These are phyloP conservation scores for Rhododendron mucronatum DNA, from an alignment of 148 eudicot genomes.

Conservation along the genomic window DNA sequence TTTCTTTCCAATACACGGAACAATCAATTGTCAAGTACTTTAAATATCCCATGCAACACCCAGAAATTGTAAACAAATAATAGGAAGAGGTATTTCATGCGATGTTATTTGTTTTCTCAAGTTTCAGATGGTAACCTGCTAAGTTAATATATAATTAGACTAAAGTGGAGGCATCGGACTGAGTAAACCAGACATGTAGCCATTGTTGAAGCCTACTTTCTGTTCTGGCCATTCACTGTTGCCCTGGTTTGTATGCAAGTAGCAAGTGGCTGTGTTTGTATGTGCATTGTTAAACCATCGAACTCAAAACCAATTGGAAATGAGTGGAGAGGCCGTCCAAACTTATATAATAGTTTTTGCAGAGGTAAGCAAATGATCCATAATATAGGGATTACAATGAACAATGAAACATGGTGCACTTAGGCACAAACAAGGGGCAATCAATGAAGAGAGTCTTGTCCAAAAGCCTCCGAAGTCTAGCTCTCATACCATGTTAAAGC, in stretches of 20 bases:
- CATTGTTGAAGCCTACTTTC: neutral
- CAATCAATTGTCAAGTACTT: neutral
- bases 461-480: too few species aligned
- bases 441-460: too few species aligned
- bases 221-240: neutral
- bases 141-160: neutral
- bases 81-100: neutral
- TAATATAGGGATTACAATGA: neutral
- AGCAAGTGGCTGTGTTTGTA: neutral
- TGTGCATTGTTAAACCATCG: neutral
- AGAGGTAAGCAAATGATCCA: neutral
- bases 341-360: too few species aligned
- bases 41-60: neutral
- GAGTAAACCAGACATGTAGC: neutral
- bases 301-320: neutral
- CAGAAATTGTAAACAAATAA: neutral
- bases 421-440: too few species aligned
- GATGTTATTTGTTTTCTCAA: constrained; percentile 2
- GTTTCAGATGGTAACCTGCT: neutral
- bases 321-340: neutral
- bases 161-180: neutral
- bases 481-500: too few species aligned
- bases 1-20: neutral
- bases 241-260: neutral
- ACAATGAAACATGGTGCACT: neutral